phyloP scores from a whole-genome alignment of 1,139 yeast genomes.

The Scheffersomyces titani region DNA sequence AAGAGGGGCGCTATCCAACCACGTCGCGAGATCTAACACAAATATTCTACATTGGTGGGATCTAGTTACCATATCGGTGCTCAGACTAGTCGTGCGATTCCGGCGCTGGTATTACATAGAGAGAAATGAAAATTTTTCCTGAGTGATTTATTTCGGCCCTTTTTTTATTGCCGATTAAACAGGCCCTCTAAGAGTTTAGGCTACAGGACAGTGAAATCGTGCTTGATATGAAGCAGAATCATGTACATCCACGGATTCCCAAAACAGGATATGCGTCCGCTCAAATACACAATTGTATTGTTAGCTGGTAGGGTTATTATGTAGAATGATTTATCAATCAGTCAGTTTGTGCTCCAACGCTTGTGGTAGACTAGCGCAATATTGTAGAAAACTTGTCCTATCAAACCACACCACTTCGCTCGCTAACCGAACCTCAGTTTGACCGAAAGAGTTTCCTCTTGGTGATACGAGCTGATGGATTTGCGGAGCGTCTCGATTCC shows the following conservation, averaged over 20 bases:
- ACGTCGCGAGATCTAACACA: neutral
- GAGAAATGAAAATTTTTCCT: neutral
- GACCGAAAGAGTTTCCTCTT: neutral
- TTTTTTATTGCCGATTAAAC: conserved; percentile 10
- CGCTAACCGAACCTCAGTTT: neutral
- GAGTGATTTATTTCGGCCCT: conserved; percentile 1
- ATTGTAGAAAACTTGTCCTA: neutral
- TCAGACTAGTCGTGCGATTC: neutral
- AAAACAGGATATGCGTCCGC: neutral
- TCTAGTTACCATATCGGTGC: neutral
- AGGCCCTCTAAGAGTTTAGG: neutral
- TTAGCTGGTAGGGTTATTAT: neutral
- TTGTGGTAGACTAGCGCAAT: neutral
- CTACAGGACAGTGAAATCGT: neutral
- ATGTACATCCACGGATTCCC: neutral
- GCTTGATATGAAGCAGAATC: neutral
- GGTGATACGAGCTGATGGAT: neutral
- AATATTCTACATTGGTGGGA: neutral
- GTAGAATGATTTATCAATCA: neutral
- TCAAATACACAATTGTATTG: neutral
- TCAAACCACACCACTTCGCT: neutral
- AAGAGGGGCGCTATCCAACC: neutral
- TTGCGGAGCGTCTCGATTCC: neutral
- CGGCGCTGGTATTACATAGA: neutral
- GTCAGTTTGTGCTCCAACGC: neutral